Evolutionary conservation across 2,329 filamentous ascomycete species (phyloP).

Genomic region (Colletotrichum tamarilloi): DNA sequence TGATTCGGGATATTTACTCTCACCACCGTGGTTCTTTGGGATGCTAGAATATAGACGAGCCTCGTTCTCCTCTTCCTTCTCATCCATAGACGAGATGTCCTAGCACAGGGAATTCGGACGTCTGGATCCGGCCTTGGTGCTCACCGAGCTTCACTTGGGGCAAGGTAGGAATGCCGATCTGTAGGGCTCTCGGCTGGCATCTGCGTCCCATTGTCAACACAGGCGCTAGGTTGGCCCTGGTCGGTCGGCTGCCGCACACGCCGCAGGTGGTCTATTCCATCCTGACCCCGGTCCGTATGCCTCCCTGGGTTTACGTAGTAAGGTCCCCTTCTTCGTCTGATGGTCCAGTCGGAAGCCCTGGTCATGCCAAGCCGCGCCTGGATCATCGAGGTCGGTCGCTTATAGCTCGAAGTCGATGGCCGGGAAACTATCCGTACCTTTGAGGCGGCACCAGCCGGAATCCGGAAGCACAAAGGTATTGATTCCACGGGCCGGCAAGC

Average conservation of each 20-base stretch:
- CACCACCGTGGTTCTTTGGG: neutral
- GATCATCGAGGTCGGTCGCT: neutral
- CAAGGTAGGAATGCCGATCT: conserved; percentile 7
- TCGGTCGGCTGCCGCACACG: conserved; percentile 7
- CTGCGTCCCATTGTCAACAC: conserved; percentile 17
- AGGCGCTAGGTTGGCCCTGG: conserved; percentile 21
- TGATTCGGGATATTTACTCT: neutral
- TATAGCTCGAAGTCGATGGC: neutral
- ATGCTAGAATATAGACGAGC: neutral
- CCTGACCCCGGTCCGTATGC: conserved; percentile 19
- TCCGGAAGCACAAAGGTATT: neutral
- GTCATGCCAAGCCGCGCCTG: conserved; percentile 1
- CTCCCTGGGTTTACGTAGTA: neutral
- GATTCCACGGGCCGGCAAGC: neutral
- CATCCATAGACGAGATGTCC: neutral
- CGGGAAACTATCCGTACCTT: neutral
- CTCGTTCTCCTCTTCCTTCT: neutral
- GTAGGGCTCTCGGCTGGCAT: conserved; percentile 19
- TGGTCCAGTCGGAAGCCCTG: conserved; percentile 13
- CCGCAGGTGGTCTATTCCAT: conserved; percentile 21
- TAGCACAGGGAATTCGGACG: neutral
- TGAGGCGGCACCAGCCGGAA: neutral
- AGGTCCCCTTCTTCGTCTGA: conserved; percentile 26
- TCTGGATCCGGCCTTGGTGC: neutral
- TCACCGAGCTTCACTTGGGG: neutral